Evolutionary conservation across 305 asterid species (phyloP), one percentile per base, ranked within the genome.

Genomic region (Petunia hybrid): DNA sequence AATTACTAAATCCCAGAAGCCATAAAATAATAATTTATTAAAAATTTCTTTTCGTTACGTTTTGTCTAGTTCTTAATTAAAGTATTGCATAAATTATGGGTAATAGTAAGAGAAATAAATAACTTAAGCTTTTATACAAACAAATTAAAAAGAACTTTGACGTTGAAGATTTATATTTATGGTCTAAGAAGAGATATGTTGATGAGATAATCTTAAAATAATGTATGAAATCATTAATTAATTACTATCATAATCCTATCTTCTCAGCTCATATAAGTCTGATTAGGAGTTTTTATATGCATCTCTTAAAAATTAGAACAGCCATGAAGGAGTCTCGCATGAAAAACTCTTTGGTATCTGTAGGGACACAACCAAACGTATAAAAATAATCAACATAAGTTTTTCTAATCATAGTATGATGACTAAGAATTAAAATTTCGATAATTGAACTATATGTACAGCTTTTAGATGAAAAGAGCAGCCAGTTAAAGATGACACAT

Each of bases 211-310:
- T 0, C 31, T 46, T 69, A 71, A 43, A 71, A 2, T 63, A 63
- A 63, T 63, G 8, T 63, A 63, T 63, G n/a, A 36, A 12, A 10
- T 63, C 7, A 36, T 63, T 63, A 63, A 9, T 63, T 22, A 8
- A 8, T 71, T 71, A 48, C 5, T 48, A 9, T 2, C 5, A 71
- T 48, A 31, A 48, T 71, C 2, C 40, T 48, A 48, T 48, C 62
- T 35, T 71, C 48, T 71, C 62, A 71, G 78, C 62, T 71, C 62
- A 71, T 48, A 12, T 71, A 48, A 71, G 78, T 35, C 43, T 71
- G 62, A 48, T 71, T 48, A 71, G 48, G 78, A 48, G 45, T 31
- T 71, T 35, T 71, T 8, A 22, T 22, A 71, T 35, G 43, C 78
- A 71, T 71, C 78, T 48, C 45, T 71, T 48, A 3, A 2, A 71